These are phyloP conservation scores for Talaromyces nanjingensis DNA, from an alignment of 495 filamentous ascomycete genomes.

Conservation along the genomic window DNA sequence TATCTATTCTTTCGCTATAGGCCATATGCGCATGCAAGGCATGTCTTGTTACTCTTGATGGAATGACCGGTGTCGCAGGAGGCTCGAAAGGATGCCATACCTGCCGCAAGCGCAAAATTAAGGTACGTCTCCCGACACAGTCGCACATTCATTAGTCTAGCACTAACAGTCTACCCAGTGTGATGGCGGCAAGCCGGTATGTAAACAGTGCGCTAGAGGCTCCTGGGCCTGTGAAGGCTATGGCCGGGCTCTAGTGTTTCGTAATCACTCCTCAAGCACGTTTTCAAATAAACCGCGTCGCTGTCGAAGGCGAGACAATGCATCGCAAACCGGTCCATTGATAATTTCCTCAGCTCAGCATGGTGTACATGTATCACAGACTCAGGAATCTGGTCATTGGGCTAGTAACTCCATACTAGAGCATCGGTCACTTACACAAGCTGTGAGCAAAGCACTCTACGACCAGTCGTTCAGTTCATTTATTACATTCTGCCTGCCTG, in stretches of 20 bases:
- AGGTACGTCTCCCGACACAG: background rate
- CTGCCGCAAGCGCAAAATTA: constrained; percentile 15
- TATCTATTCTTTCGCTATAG: background rate
- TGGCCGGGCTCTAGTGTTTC: background rate
- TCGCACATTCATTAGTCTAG: background rate
- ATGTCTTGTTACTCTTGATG: background rate
- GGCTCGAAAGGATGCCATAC: constrained; percentile 9
- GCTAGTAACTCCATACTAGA: background rate
- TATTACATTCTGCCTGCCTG: background rate
- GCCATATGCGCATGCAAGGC: background rate
- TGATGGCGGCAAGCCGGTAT: background rate
- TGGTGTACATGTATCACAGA: background rate
- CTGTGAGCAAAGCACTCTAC: background rate
- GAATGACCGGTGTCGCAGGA: constrained; percentile 13
- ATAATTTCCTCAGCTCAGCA: background rate
- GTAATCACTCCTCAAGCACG: background rate
- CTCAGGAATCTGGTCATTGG: background rate
- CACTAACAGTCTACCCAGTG: background rate
- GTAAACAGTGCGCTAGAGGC: background rate
- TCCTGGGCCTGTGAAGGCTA: background rate
- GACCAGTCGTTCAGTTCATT: background rate
- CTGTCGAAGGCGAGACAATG: background rate
- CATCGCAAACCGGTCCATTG: background rate
- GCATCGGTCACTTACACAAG: background rate
- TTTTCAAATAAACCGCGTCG: background rate